Evolutionary conservation across 495 filamentous ascomycete genomes (phyloP), one percentile per base, ranked within the genome.

Genomic region (Tuber calosporum): DNA sequence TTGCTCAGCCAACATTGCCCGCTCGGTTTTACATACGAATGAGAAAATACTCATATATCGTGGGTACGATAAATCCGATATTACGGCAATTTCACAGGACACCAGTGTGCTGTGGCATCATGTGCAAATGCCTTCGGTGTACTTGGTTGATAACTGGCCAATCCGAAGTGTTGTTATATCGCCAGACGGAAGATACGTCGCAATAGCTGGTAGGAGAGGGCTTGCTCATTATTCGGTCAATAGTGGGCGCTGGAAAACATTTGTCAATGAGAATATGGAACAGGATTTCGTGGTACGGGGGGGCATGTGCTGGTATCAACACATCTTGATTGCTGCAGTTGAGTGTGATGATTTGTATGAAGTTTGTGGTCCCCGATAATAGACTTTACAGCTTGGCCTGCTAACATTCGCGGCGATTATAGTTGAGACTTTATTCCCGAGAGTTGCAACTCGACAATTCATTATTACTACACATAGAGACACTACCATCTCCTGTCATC

Each of bases 271-370:
- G 37, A 88, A 85, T 66, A 87, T 90, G 78, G 94, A 97, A 80
- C 93, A 95, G 75, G 91, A 92, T 48, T 98, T 99, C 80, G 87
- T 92, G 37, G 92, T 99, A 36, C 86, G 94, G 74, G 96, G 96
- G 36, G 96, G 96, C 0, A 96, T 99, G 93, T 97, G 93, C 79
- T 99, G 96, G 96, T 92, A 94, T 79, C 94, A 96, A 72, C 96
- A 99, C 82, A 92, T 98, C 36, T 84, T 99, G 26, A 92, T 99
- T 73, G 93, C 93, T 62, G 93, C 94, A n/a, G 90, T 97, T 41
- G 96, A 98, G 82, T 88, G 89, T 67, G 90, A 92, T 76, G 88
- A 89, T 74, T 88, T 89, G 30, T 93, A 93, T 80, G 91, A 97
- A 86, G 89, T 90, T 81, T 73, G 79, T 70, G 37, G 7, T 39